Percentiles rank a stretch among this genome's conserved stretches.
Evolutionary conservation across 305 asterid genomes (phyloP).

Genomic region (Lippia alba): DNA sequence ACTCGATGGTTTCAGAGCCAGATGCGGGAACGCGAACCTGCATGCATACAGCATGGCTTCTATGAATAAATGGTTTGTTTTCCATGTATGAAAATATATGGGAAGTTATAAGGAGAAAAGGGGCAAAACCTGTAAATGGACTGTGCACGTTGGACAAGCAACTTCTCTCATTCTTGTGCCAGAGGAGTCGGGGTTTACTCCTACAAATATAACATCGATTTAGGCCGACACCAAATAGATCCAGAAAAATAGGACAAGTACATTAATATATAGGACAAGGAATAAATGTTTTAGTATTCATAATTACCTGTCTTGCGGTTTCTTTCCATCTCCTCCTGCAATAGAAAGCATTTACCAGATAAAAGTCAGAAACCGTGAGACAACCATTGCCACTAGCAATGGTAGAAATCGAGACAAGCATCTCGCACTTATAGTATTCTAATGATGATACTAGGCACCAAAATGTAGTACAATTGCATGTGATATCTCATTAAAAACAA

Average conservation of each 20-base stretch:
- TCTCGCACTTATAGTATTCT: neutral
- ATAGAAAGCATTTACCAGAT: slow-evolving; percentile 33
- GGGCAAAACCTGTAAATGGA: slow-evolving; percentile 75
- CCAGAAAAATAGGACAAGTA: neutral
- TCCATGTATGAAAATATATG: slow-evolving; percentile 2
- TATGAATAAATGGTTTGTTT: neutral
- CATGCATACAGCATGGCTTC: slow-evolving; percentile 19
- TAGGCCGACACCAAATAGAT: slow-evolving; percentile 22
- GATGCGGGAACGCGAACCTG: slow-evolving; percentile 84
- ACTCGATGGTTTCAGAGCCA: slow-evolving; percentile 88
- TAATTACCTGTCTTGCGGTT: slow-evolving; percentile 65
- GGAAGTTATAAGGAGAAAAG: neutral
- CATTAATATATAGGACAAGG: neutral
- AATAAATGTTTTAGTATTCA: slow-evolving; percentile 15
- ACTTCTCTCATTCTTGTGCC: slow-evolving; percentile 74
- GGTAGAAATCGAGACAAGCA: slow-evolving; percentile 5
- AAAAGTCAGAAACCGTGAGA: slow-evolving; percentile 3
- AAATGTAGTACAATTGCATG: neutral
- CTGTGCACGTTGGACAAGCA: slow-evolving; percentile 89
- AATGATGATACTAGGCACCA: slow-evolving; percentile 1
- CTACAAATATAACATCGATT: slow-evolving; percentile 38
- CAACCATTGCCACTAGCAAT: neutral
- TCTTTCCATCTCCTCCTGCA: slow-evolving; percentile 90
- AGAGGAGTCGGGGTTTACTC: slow-evolving; percentile 47
- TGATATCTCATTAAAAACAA: no score